Evolutionary conservation across 108 stramenopile genomes (phyloP).

Genomic region (Fistulifera solaris): DNA sequence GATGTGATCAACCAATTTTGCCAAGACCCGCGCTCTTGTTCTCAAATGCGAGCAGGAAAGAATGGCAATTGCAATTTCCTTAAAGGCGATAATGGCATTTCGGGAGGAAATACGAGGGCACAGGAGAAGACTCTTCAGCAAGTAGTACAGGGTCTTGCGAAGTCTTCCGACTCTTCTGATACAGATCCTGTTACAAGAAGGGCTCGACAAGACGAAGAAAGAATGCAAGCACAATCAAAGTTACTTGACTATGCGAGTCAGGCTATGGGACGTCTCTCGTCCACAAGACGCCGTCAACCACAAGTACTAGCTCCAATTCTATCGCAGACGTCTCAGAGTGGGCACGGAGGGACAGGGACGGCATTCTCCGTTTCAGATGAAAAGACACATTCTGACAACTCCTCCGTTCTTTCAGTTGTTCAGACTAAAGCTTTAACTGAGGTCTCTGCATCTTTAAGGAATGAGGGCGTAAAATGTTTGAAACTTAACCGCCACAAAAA

Average conservation of each 20-base stretch:
- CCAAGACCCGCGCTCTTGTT: too few species aligned
- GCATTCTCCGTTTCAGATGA: background rate
- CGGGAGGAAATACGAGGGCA: too few species aligned
- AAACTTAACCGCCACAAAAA: conserved; percentile 53
- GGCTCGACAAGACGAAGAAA: too few species aligned
- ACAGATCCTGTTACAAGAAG: too few species aligned
- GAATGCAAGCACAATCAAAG: conserved; percentile 3
- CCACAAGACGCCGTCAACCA: background rate
- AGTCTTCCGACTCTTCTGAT: too few species aligned
- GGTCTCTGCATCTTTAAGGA: conserved; percentile 23
- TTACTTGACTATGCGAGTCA: conserved; percentile 3
- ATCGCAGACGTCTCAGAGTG: background rate
- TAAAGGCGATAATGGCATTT: too few species aligned
- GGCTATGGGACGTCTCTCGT: conserved; percentile 1
- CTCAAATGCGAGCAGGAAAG: too few species aligned
- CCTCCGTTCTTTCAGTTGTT: conserved; percentile 2
- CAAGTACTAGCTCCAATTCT: background rate
- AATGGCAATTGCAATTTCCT: too few species aligned
- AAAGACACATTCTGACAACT: background rate
- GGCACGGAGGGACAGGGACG: background rate
- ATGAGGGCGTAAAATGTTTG: conserved; percentile 38
- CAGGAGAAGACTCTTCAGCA: too few species aligned
- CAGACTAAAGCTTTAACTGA: conserved; percentile 16
- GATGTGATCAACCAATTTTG: too few species aligned
- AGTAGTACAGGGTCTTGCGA: too few species aligned